Evolutionary conservation across 129 eudicot species (phyloP).

Genomic region (Cynara cardunculus): DNA sequence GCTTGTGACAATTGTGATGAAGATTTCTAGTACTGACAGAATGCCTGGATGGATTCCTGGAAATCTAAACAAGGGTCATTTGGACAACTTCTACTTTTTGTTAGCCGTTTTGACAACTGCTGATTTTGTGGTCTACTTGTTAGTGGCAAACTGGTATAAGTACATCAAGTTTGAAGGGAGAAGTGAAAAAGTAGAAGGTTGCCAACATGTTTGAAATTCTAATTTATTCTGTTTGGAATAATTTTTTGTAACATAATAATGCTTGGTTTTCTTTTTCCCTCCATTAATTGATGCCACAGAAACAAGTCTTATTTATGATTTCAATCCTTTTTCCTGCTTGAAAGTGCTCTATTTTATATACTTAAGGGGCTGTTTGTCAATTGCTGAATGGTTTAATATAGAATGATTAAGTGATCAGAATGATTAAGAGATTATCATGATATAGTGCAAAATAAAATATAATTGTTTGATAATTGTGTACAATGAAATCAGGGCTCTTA

Average conservation of each 20-base stretch:
- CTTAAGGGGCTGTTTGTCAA: too few species aligned
- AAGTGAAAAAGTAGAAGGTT: slow-evolving; percentile 29
- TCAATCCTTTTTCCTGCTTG: neutral
- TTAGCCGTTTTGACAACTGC: slow-evolving; percentile 60
- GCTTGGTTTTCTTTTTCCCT: neutral
- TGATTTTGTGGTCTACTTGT: slow-evolving; percentile 60
- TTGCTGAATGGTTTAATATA: too few species aligned
- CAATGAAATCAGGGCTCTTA: too few species aligned
- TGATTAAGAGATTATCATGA: too few species aligned
- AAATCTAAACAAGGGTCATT: slow-evolving; percentile 74
- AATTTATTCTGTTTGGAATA: slow-evolving; percentile 13
- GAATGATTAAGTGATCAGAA: too few species aligned
- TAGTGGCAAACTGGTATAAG: slow-evolving; percentile 70
- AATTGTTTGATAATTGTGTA: too few species aligned
- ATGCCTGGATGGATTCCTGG: slow-evolving; percentile 91
- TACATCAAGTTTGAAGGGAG: slow-evolving; percentile 55
- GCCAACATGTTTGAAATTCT: slow-evolving; percentile 23
- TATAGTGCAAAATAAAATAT: too few species aligned
- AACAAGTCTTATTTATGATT: too few species aligned
- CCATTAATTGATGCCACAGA: neutral
- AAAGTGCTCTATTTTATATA: neutral
- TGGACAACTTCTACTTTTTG: slow-evolving; percentile 68
- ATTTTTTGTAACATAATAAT: neutral
- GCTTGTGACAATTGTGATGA: slow-evolving; percentile 73
- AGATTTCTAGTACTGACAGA: slow-evolving; percentile 40